Evolutionary conservation across 306 rosid genomes (phyloP).

Genomic region (Inga laurina): DNA sequence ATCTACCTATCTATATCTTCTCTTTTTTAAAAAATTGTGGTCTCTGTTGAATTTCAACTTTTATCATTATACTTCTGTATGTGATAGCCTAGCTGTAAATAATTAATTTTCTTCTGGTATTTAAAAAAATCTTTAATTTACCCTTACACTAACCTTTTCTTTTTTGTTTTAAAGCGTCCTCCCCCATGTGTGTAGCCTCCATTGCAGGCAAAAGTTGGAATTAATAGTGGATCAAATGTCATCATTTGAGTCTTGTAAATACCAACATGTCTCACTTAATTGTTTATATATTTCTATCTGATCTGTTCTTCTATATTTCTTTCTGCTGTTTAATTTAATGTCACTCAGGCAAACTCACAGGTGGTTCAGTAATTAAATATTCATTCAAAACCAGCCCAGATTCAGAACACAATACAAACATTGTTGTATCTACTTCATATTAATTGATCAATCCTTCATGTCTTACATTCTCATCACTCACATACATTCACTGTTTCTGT

Average conservation of each 20-base stretch:
- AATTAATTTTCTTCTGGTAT: not conserved
- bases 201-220: constrained; percentile 37
- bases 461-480: not conserved
- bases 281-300: constrained; percentile 21
- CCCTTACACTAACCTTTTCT: constrained; percentile 2
- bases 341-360: constrained; percentile 32
- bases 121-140: not conserved
- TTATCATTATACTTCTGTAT: not conserved
- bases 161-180: constrained; percentile 31
- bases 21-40: not conserved
- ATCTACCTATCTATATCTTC: not conserved
- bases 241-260: constrained; percentile 25
- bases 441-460: constrained; percentile 29
- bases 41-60: constrained; percentile 17
- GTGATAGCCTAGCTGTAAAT: not conserved
- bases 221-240: constrained; percentile 32
- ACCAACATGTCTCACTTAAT: constrained; percentile 17
- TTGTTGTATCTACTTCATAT: not conserved
- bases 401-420: constrained; percentile 26
- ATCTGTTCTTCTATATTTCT: constrained; percentile 37
- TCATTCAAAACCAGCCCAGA: constrained; percentile 41
- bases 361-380: constrained; percentile 36
- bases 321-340: constrained; percentile 11
- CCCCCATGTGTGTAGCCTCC: constrained; percentile 36
- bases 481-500: not conserved